phyloP scores from a whole-genome alignment of 208 protist species.

The Angomonas deanei region DNA sequence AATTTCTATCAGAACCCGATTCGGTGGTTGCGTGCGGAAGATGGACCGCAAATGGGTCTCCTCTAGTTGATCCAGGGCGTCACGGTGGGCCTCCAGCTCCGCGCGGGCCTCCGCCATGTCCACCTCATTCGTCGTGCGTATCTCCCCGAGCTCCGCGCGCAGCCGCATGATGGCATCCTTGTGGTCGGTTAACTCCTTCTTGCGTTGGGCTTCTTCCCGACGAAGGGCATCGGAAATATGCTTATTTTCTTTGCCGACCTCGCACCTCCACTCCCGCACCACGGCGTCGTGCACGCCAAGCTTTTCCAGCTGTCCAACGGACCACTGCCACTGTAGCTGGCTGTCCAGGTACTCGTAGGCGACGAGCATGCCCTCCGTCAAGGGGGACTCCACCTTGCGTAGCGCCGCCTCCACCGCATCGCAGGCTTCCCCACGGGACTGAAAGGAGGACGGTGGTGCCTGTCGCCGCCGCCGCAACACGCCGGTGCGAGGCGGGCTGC shows the following conservation, averaged over 20 bases:
- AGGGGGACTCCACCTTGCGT: too few relatives aligned
- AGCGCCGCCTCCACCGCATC: too few relatives aligned
- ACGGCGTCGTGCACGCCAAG: conserved; percentile 18
- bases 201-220: conserved; percentile 13
- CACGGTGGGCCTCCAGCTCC: conserved; percentile 14
- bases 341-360: conserved; percentile 48
- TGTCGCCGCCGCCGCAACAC: too few relatives aligned
- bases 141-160: conserved; percentile 29
- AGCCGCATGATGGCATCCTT: conserved; percentile 20
- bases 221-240: conserved; percentile 24
- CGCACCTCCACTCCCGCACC: conserved; percentile 27
- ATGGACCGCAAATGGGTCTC: conserved; percentile 13
- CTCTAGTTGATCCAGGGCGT: conserved; percentile 15
- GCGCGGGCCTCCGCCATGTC: conserved; percentile 30
- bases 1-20: too few relatives aligned
- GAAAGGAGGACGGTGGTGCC: too few relatives aligned
- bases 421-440: too few relatives aligned
- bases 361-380: conserved; percentile 29
- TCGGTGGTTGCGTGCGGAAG: too few relatives aligned
- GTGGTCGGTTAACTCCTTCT: conserved; percentile 22
- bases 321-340: conserved; percentile 31
- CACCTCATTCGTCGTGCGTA: conserved; percentile 47
- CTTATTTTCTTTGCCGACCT: conserved; percentile 17
- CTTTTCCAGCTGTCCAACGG: conserved; percentile 29
- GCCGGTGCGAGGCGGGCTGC: too few relatives aligned